Evolutionary conservation across 2,329 filamentous ascomycete genomes (phyloP), one percentile per base, ranked within the genome.

Genomic region (Cordyceps javanica): DNA sequence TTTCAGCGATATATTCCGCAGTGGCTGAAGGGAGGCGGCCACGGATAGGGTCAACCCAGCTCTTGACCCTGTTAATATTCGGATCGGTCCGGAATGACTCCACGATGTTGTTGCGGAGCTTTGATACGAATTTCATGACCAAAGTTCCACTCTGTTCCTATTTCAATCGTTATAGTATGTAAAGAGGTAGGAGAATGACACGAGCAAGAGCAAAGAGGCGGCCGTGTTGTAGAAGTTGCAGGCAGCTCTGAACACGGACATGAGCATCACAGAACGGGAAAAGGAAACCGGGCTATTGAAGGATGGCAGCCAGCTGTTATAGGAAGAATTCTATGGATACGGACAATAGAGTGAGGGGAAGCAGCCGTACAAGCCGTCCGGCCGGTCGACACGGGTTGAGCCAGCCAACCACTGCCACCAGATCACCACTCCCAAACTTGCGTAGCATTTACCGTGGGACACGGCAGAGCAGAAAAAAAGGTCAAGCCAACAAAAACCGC

Each of bases 1-100:
- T 87, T 60, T 84, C 82, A 34, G 78, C 60, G 7, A 82, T 69
- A 63, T 88, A 87, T 51, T 82, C 76, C 5, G 68, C 74, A 2
- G 81, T 71, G 9, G 77, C 79, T 3, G 77, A 76, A 0, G 84
- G 83, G 0, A 85, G 61, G n/a, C 69, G 57, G 30, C 53, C 53
- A 13, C 34, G 23, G 21, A 66, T 50, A 21, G 66, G 66, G 3
- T 55, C 60, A 39, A 60, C 60, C 66, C 66, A 68, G 53, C 62
- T 58, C 25, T 59, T 60, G 34, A 54, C 59, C 57, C 64, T 64
- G 59, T 68, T 66, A 53, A 65, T 57, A 45, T 65, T 69, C 36
- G 66, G 62, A 55, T 69, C 67, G 3, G 65, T 67, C 50, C 61
- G 62, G 50, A 60, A 65, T 14, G 64, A 60, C 38, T 60, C 51